Evolutionary conservation across 2,329 filamentous ascomycete genomes (phyloP), one percentile per base, ranked within the genome.

Genomic region (Epichloe sibirici): DNA sequence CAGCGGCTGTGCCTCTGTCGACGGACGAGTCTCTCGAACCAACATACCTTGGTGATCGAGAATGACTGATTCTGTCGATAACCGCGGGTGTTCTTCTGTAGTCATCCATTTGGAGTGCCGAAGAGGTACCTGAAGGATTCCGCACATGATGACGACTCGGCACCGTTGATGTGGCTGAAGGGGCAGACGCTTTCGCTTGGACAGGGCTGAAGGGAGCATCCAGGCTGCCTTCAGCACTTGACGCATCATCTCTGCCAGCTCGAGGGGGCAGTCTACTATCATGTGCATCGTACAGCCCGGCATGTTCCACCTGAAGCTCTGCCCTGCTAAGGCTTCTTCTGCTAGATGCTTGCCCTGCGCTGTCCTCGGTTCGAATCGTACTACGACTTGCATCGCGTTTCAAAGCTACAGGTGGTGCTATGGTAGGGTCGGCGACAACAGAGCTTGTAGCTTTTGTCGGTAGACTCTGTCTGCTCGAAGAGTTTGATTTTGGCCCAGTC

Each of bases 11-110:
- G 48, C 76, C 75, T 25, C 75, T 74, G 46, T 82, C 81, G 50
- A 78, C 66, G 1, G 80, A 83, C 1, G 80, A 82, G 6, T 78
- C 78, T 54, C 78, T 72, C 12, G 81, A 83, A 13, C 69, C 71
- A 7, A 66, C 66, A 31, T 65, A 66, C 6, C 64, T 69, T 2
- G 72, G 69, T 25, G 69, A 69, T 34, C 69, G 69, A 8, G 75
- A 70, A 8, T 69, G 70, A 55, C 70, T 76, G 46, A 81, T 77
- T n/a, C 75, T 75, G 58, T 78, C 73, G 52, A 81, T 79, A 4
- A 80, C 73, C 2, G 73, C 71, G 1, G 81, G 70, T 55, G 72
- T 66, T 63, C 74, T 65, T 56, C 69, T 62, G 39, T 67, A 59
- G 7, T 74, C 71, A 31, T 69, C 65, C 1, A 68, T 66, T 2